phyloP scores from a whole-genome alignment of 2,329 filamentous ascomycete species.

The Phymatotrichopsis omnivora region DNA sequence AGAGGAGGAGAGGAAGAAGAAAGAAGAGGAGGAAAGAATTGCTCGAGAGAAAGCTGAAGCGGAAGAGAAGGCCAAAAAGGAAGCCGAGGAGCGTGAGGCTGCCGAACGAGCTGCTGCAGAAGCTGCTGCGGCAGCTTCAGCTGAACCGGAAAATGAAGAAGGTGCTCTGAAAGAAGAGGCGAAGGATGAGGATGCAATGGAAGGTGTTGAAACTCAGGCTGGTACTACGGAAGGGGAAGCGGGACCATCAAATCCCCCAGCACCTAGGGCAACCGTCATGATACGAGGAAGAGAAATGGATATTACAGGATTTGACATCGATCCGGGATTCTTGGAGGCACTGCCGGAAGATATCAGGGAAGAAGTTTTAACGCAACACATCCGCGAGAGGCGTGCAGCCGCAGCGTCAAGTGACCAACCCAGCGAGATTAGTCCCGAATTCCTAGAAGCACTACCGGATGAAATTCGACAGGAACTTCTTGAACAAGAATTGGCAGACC shows the following conservation, averaged over 20 bases:
- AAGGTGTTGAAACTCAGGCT: conserved; percentile 51
- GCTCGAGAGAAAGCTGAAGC: conserved; percentile 58
- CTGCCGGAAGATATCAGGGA: conserved; percentile 93
- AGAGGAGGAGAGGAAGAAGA: conserved; percentile 59
- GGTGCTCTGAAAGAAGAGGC: conserved; percentile 32
- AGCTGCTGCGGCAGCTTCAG: conserved; percentile 41
- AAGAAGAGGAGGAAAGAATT: conserved; percentile 59
- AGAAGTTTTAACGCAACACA: conserved; percentile 86
- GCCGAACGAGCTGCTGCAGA: conserved; percentile 45
- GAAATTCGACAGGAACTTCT: conserved; percentile 86
- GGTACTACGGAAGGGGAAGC: conserved; percentile 34
- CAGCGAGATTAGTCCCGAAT: conserved; percentile 81
- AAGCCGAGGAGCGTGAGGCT: conserved; percentile 51
- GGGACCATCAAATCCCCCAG: conserved; percentile 40
- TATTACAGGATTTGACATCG: conserved; percentile 89
- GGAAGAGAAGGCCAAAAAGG: conserved; percentile 54
- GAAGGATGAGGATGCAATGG: conserved; percentile 49
- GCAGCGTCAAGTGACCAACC: conserved; percentile 64
- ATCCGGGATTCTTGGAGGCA: conserved; percentile 88
- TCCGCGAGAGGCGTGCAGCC: conserved; percentile 71
- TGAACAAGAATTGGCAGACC: conserved; percentile 79
- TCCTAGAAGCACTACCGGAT: conserved; percentile 80
- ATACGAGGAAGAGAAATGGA: conserved; percentile 82
- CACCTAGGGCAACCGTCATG: conserved; percentile 61
- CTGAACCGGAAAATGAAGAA: conserved; percentile 40